Percentiles rank a stretch among this genome's conserved stretches.
These are phyloP conservation scores for Paracoccidioides brasiliensis DNA, from an alignment of 2,329 filamentous ascomycete genomes.

Conservation along the genomic window DNA sequence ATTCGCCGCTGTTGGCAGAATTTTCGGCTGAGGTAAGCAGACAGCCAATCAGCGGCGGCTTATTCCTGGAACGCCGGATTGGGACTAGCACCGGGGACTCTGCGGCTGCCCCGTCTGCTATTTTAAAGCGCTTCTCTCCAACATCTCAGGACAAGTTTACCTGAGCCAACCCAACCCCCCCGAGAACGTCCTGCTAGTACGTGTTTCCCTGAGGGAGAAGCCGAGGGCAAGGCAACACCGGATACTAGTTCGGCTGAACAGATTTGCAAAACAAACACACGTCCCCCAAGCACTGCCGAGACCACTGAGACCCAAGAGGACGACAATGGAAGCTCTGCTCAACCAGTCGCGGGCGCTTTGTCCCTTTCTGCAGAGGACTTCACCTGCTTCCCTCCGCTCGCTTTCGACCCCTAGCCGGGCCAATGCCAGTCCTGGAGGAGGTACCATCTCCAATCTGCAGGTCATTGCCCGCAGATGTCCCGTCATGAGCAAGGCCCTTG, in stretches of 20 bases:
- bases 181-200: no score
- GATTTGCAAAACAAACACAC: not conserved
- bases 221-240: no score
- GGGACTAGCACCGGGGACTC: not conserved
- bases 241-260: no score
- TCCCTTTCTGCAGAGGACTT: conserved; percentile 91
- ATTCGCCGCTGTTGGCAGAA: no score
- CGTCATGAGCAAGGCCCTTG: conserved; percentile 95
- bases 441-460: conserved; percentile 94
- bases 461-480: conserved; percentile 88
- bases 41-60: conserved; percentile 12
- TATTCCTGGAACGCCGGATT: conserved; percentile 3
- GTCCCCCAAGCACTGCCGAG: not conserved
- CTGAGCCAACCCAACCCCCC: no score
- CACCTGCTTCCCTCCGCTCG: conserved; percentile 78
- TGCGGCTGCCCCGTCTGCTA: no score
- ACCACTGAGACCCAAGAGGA: not conserved
- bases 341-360: conserved; percentile 95
- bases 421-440: conserved; percentile 54
- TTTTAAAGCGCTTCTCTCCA: no score
- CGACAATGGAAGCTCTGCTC: conserved; percentile 75
- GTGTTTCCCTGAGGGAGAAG: no score
- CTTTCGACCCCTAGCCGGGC: conserved; percentile 58
- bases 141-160: no score
- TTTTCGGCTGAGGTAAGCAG: no score